phyloP scores from a whole-genome alignment of 345 rosid species.

The Eucalyptus urophylla region DNA sequence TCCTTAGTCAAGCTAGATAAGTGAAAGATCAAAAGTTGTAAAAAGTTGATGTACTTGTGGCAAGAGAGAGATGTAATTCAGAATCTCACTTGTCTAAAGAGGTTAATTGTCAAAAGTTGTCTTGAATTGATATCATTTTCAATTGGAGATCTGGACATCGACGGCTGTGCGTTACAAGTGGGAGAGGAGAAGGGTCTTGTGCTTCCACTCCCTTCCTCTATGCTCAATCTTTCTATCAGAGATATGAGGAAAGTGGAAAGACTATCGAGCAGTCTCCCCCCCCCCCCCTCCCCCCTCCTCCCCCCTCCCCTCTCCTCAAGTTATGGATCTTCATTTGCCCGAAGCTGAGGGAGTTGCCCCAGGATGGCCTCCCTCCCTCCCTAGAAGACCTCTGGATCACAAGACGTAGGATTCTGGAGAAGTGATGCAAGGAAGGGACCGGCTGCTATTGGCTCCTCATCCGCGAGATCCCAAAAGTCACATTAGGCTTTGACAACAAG shows the following conservation, averaged over 20 bases:
- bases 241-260: too few species aligned
- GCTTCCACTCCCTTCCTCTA: not conserved
- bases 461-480: not conserved
- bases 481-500: accelerated
- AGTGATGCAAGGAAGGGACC: too few species aligned
- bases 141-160: accelerated
- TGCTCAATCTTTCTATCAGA: accelerated
- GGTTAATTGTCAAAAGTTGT: not conserved
- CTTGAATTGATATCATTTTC: not conserved
- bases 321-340: accelerated
- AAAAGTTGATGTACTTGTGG: not conserved
- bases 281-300: too few species aligned
- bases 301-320: not conserved
- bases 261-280: not conserved
- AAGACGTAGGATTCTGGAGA: not conserved
- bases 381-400: accelerated
- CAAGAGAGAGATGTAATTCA: not conserved
- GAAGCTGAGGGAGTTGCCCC: not conserved
- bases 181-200: too few species aligned
- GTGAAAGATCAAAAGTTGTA: not conserved
- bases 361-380: not conserved
- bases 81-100: not conserved
- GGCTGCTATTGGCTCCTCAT: not conserved
- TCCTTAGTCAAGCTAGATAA: not conserved
- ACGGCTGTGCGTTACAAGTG: accelerated